These are phyloP conservation scores for Uncinocarpus reesii DNA, from an alignment of 2,329 filamentous ascomycete genomes.

Conservation along the genomic window DNA sequence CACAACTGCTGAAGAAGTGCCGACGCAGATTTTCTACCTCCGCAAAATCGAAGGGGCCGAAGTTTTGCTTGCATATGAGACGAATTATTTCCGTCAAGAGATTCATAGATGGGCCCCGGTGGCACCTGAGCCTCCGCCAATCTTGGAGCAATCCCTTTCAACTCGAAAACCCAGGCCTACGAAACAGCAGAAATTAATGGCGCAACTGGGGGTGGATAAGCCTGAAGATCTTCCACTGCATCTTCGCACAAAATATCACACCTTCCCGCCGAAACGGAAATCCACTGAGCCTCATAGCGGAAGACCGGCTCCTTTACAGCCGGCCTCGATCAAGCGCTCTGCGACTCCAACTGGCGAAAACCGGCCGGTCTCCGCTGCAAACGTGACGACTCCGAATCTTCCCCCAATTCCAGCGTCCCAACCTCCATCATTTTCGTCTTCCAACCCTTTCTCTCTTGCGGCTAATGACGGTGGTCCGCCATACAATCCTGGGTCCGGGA, in stretches of 20 bases:
- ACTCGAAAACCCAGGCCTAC: conserved; percentile 93
- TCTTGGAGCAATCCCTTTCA: conserved; percentile 76
- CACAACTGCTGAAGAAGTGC: conserved; percentile 73
- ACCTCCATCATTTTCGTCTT: conserved; percentile 29
- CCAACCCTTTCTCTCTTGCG: conserved; percentile 32
- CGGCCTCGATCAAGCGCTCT: conserved; percentile 22
- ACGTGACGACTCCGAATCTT: conserved; percentile 23
- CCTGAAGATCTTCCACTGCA: conserved; percentile 81
- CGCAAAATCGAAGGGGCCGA: conserved; percentile 96
- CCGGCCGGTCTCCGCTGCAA: conserved; percentile 25
- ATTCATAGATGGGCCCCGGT: conserved; percentile 91
- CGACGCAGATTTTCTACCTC: conserved; percentile 85
- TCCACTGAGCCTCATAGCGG: conserved; percentile 42
- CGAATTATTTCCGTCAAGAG: conserved; percentile 95
- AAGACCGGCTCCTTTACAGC: conserved; percentile 25
- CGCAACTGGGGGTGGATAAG: conserved; percentile 76
- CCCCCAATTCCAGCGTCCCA: conserved; percentile 21
- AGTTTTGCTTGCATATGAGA: conserved; percentile 80
- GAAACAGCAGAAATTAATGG: conserved; percentile 91
- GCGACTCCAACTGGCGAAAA: conserved; percentile 24
- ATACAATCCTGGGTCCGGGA: conserved; percentile 28
- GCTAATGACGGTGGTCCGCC: conserved; percentile 30
- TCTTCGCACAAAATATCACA: conserved; percentile 66
- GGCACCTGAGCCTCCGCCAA: conserved; percentile 72
- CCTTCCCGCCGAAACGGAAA: conserved; percentile 55